phyloP scores from a whole-genome alignment of 257 asterid genomes.

The Rhazya stricta region DNA sequence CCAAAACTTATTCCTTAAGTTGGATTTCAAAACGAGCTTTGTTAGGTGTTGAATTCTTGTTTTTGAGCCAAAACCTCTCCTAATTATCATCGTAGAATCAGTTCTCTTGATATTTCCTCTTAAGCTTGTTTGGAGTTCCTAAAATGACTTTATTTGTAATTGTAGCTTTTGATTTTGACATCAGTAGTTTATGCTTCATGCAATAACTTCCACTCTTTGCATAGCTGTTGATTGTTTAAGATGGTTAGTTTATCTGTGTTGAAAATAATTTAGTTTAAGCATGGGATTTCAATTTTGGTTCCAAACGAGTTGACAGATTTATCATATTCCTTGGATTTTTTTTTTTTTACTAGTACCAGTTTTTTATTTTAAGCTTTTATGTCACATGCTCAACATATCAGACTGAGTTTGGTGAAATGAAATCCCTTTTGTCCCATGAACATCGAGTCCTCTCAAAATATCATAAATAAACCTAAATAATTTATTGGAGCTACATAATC shows the following conservation, averaged over 20 bases:
- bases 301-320: constrained; percentile 9
- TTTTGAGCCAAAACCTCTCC: background rate
- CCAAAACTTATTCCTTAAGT: background rate
- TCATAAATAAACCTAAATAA: constrained; percentile 18
- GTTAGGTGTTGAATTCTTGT: constrained; percentile 3
- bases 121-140: background rate
- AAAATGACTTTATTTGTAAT: constrained; percentile 6
- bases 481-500: constrained; percentile 29
- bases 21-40: background rate
- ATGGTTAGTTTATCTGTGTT: constrained; percentile 31
- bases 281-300: background rate
- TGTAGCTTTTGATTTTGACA: constrained; percentile 18
- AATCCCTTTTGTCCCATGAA: background rate
- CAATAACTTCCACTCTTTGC: background rate
- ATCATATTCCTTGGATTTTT: background rate
- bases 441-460: background rate
- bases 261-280: background rate
- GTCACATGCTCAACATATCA: constrained; percentile 4
- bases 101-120: too few relatives aligned
- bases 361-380: background rate
- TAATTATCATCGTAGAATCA: background rate
- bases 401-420: constrained; percentile 5
- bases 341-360: too few relatives aligned
- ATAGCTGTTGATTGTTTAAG: constrained; percentile 27
- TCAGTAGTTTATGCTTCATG: constrained; percentile 5